These are phyloP conservation scores for Corinectria fuckeliana DNA, from an alignment of 2,329 filamentous ascomycete genomes.

Conservation along the genomic window DNA sequence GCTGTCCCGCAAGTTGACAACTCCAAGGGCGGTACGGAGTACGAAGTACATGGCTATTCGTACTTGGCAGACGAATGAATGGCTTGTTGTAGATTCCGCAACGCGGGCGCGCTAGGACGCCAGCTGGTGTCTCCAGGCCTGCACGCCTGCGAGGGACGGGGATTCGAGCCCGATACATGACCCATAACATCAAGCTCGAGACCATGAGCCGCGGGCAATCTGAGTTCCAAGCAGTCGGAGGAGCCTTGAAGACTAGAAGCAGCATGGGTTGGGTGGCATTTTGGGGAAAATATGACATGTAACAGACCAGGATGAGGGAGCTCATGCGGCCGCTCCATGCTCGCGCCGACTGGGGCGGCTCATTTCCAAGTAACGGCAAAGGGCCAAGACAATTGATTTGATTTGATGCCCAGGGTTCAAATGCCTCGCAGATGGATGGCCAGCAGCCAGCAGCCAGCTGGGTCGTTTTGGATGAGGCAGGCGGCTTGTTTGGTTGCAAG, in stretches of 20 bases:
- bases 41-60: no score
- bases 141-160: slow-evolving; percentile 17
- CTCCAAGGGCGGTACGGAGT: neutral
- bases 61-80: slow-evolving; percentile 23
- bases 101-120: slow-evolving; percentile 21
- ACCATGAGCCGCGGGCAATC: slow-evolving; percentile 34
- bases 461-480: neutral
- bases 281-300: slow-evolving; percentile 35
- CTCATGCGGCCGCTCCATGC: slow-evolving; percentile 37
- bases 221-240: slow-evolving; percentile 35
- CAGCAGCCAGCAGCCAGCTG: no score
- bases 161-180: slow-evolving; percentile 27
- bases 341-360: slow-evolving; percentile 27
- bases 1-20: slow-evolving; percentile 1
- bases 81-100: slow-evolving; percentile 11
- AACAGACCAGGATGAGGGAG: slow-evolving; percentile 27
- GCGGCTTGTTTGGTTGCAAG: neutral
- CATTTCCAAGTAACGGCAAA: slow-evolving; percentile 25
- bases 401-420: neutral
- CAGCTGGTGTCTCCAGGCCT: slow-evolving; percentile 8
- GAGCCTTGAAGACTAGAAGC: neutral
- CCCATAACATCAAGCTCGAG: slow-evolving; percentile 20
- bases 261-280: slow-evolving; percentile 18
- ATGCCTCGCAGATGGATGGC: neutral
- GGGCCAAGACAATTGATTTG: slow-evolving; percentile 8